These are phyloP conservation scores for Fonsecaea erecta DNA, from an alignment of 2,329 filamentous ascomycete genomes.

Conservation along the genomic window DNA sequence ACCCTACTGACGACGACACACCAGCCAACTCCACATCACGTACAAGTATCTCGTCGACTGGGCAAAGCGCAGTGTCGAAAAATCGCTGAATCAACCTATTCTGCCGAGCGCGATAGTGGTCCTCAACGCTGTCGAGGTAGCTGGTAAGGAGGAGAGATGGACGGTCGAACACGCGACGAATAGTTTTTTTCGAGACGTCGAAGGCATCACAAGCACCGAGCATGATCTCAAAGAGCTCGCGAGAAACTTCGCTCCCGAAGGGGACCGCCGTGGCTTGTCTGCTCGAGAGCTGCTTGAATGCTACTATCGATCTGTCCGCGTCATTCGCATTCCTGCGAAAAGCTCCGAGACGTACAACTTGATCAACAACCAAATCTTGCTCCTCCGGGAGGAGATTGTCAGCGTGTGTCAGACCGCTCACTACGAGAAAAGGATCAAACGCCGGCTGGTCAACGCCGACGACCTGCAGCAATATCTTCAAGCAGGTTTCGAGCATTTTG, in stretches of 20 bases:
- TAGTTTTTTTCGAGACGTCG: conserved; percentile 45
- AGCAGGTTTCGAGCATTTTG: conserved; percentile 58
- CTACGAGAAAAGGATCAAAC: conserved; percentile 49
- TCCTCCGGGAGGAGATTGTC: background rate
- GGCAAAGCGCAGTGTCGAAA: conserved; percentile 58
- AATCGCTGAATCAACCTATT: conserved; percentile 60
- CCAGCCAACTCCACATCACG: conserved; percentile 3
- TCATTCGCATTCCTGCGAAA: conserved; percentile 55
- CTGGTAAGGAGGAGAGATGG: conserved; percentile 49
- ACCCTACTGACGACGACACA: background rate
- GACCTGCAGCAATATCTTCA: conserved; percentile 56
- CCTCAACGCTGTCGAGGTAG: conserved; percentile 53
- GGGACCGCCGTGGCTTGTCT: conserved; percentile 46
- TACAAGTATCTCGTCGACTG: conserved; percentile 50
- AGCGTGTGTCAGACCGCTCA: conserved; percentile 46
- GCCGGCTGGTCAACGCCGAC: conserved; percentile 55
- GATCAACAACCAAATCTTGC: conserved; percentile 34
- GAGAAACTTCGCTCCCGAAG: conserved; percentile 41
- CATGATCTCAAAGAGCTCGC: conserved; percentile 33
- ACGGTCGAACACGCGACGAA: conserved; percentile 49
- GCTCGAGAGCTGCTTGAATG: conserved; percentile 54
- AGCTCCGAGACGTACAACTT: conserved; percentile 55
- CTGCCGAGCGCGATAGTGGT: conserved; percentile 61
- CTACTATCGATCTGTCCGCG: conserved; percentile 57
- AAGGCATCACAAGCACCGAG: conserved; percentile 6